Evolutionary conservation across 2,329 filamentous ascomycete species (phyloP).

Genomic region (Colletotrichum shisoi): DNA sequence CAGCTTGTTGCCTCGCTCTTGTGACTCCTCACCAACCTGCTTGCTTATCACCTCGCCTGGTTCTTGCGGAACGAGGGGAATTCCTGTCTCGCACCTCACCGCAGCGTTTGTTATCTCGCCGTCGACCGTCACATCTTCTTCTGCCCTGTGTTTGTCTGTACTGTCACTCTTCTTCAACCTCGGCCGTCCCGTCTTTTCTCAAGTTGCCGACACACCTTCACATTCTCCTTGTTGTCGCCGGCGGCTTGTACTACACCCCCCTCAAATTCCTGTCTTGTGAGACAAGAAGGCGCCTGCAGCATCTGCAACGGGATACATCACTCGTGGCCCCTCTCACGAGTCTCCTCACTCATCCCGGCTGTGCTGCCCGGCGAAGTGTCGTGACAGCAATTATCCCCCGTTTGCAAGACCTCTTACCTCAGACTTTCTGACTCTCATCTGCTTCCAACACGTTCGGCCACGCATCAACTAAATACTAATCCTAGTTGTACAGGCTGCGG

Average conservation of each 20-base stretch:
- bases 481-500: constrained; percentile 33
- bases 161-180: constrained; percentile 22
- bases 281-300: constrained; percentile 34
- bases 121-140: constrained; percentile 12
- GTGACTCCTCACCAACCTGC: constrained; percentile 26
- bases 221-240: constrained; percentile 20
- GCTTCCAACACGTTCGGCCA: constrained; percentile 13
- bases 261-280: constrained; percentile 28
- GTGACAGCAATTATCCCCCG: constrained; percentile 23
- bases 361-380: constrained; percentile 31
- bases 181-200: constrained; percentile 28
- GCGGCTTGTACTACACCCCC: constrained; percentile 25
- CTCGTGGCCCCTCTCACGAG: constrained; percentile 36
- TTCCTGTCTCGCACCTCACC: constrained; percentile 14
- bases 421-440: constrained; percentile 9
- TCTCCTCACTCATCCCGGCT: constrained; percentile 26
- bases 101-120: constrained; percentile 7
- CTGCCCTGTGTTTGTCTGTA: constrained; percentile 30
- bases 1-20: constrained; percentile 27
- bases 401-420: background rate
- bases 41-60: constrained; percentile 23
- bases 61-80: constrained; percentile 13
- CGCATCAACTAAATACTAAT: constrained; percentile 29
- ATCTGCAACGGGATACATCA: constrained; percentile 36
- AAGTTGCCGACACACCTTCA: constrained; percentile 15